Evolutionary conservation across 305 asterid species (phyloP).

Genomic region (Plantago coronopus): DNA sequence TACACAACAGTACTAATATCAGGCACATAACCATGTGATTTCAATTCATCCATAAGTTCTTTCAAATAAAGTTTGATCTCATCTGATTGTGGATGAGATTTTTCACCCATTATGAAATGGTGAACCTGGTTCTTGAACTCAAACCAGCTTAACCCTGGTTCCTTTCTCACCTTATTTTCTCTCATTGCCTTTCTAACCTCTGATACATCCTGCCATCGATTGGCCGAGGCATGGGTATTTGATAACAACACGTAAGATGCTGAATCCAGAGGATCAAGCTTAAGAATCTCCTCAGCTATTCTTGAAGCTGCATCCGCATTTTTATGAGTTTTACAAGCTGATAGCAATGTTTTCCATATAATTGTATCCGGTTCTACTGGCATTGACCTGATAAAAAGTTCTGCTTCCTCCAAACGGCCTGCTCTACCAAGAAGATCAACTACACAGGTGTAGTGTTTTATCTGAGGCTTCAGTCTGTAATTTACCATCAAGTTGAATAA

Average conservation of each 20-base stretch:
- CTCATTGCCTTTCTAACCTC: slow-evolving; percentile 60
- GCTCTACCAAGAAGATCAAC: slow-evolving; percentile 88
- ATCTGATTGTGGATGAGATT: slow-evolving; percentile 49
- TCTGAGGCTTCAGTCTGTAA: slow-evolving; percentile 51
- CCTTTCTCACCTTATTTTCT: slow-evolving; percentile 64
- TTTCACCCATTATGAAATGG: slow-evolving; percentile 56
- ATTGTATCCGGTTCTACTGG: slow-evolving; percentile 56
- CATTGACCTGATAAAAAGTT: slow-evolving; percentile 65
- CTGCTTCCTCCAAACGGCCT: slow-evolving; percentile 77
- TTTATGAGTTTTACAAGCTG: slow-evolving; percentile 75
- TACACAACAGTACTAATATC: slow-evolving; percentile 58
- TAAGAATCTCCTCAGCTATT: slow-evolving; percentile 54
- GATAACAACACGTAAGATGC: slow-evolving; percentile 80
- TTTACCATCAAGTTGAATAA: slow-evolving; percentile 50
- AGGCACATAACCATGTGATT: slow-evolving; percentile 61
- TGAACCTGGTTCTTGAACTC: slow-evolving; percentile 63
- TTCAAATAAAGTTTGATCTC: slow-evolving; percentile 51
- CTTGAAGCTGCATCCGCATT: slow-evolving; percentile 60
- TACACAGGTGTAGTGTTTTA: slow-evolving; percentile 80
- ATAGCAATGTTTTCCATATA: slow-evolving; percentile 73
- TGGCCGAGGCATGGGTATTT: slow-evolving; percentile 57
- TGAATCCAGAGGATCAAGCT: slow-evolving; percentile 62
- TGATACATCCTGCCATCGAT: slow-evolving; percentile 60
- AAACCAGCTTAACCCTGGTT: slow-evolving; percentile 82
- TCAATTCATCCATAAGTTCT: slow-evolving; percentile 53